phyloP scores from a whole-genome alignment of 179 eudicot genomes.

The Amaranthus tricolor region DNA sequence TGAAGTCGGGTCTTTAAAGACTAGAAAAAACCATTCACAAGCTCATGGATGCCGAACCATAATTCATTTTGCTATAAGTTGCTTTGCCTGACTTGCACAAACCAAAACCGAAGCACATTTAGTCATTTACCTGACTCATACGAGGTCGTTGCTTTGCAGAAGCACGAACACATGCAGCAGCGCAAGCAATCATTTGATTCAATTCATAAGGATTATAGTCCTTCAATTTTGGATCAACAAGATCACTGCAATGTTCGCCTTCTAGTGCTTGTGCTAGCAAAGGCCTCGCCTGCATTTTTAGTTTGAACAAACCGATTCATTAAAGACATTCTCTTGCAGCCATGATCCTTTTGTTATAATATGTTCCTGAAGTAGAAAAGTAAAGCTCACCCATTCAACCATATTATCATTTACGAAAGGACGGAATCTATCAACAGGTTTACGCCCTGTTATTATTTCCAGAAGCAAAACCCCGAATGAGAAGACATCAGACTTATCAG shows the following conservation, averaged over 20 bases:
- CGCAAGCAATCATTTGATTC: constrained; percentile 63
- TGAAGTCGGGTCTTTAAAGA: background rate
- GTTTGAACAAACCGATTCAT: background rate
- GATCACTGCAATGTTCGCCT: constrained; percentile 26
- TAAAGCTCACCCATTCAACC: constrained; percentile 52
- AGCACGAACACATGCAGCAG: constrained; percentile 56
- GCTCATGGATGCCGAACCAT: background rate
- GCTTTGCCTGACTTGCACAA: no score
- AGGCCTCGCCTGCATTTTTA: constrained; percentile 50
- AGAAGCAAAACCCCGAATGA: constrained; percentile 69
- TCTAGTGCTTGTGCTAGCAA: constrained; percentile 51
- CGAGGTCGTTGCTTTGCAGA: constrained; percentile 55
- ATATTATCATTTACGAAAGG: constrained; percentile 24
- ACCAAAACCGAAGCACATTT: background rate
- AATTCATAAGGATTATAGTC: constrained; percentile 35
- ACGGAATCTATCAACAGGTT: constrained; percentile 26
- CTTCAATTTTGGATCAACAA: constrained; percentile 49
- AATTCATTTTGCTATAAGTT: background rate
- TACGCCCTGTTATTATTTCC: constrained; percentile 63
- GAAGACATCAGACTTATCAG: constrained; percentile 64
- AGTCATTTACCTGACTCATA: constrained; percentile 55
- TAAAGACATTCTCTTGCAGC: background rate
- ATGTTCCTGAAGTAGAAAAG: background rate
- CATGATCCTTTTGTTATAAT: background rate
- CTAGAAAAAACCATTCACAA: background rate